These are phyloP conservation scores for Hymenotorrendiella dingleyae DNA, from an alignment of 2,329 filamentous ascomycete species.

Conservation along the genomic window DNA sequence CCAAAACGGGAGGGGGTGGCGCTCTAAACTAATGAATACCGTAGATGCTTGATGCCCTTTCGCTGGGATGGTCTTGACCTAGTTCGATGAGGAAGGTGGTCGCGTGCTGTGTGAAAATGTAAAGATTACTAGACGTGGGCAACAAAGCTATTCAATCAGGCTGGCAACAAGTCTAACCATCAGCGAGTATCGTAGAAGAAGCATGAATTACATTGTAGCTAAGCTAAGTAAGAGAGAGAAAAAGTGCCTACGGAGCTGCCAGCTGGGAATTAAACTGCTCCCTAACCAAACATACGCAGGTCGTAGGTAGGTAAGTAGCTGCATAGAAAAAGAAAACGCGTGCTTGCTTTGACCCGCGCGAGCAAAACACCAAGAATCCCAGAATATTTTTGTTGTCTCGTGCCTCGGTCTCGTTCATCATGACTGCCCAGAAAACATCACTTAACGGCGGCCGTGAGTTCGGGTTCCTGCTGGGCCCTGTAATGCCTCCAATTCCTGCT, in stretches of 20 bases:
- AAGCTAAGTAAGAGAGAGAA: slow-evolving; percentile 26
- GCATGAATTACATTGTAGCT: slow-evolving; percentile 33
- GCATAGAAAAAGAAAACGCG: slow-evolving; percentile 23
- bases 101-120: no score
- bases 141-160: no score
- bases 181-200: slow-evolving; percentile 22
- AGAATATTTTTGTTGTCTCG: slow-evolving; percentile 6
- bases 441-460: slow-evolving; percentile 85
- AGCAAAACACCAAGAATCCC: not conserved
- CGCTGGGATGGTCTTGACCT: no score
- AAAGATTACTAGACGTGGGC: no score
- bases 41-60: no score
- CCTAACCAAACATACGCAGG: slow-evolving; percentile 2
- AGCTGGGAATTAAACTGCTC: slow-evolving; percentile 22
- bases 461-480: slow-evolving; percentile 83
- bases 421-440: no score
- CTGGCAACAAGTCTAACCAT: no score
- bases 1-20: no score
- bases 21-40: no score
- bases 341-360: slow-evolving; percentile 23
- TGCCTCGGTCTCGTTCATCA: no score
- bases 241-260: slow-evolving; percentile 12
- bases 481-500: slow-evolving; percentile 88
- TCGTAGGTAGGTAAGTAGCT: slow-evolving; percentile 1
- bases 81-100: no score